Percentiles rank a stretch among this genome's conserved stretches.
Evolutionary conservation across 805 yeast species (phyloP).

Genomic region (Saturnispora serradocipensis): DNA sequence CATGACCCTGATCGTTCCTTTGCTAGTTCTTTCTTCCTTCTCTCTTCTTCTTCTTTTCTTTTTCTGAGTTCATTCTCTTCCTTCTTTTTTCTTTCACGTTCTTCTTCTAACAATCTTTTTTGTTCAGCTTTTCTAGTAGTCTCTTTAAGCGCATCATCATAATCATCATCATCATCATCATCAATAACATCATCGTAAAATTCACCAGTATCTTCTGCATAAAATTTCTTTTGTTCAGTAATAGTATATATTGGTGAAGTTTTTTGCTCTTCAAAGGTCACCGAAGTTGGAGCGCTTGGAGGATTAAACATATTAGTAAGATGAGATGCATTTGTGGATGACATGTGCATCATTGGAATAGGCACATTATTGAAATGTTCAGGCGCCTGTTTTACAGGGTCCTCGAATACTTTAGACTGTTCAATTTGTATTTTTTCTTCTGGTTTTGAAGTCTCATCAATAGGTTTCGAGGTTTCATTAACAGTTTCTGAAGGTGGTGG

Average conservation of each 20-base stretch:
- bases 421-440: background rate
- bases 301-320: slow-evolving; percentile 24
- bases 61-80: slow-evolving; percentile 13
- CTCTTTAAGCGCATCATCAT: slow-evolving; percentile 36
- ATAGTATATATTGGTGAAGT: slow-evolving; percentile 19
- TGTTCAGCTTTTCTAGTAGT: slow-evolving; percentile 26
- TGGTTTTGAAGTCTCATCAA: background rate
- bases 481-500: slow-evolving; percentile 12
- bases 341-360: slow-evolving; percentile 5
- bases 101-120: slow-evolving; percentile 28
- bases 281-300: slow-evolving; percentile 9
- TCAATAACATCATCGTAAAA: slow-evolving; percentile 25
- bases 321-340: slow-evolving; percentile 7
- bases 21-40: background rate
- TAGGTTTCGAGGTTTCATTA: background rate
- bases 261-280: background rate
- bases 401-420: background rate
- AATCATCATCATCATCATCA: slow-evolving; percentile 31
- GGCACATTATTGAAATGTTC: background rate
- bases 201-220: slow-evolving; percentile 25
- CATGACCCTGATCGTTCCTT: slow-evolving; percentile 26
- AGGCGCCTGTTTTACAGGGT: background rate
- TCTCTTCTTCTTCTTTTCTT: slow-evolving; percentile 12
- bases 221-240: slow-evolving; percentile 21
- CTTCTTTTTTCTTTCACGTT: slow-evolving; percentile 21